Conservation (phyloP, 2,329 filamentous ascomycete species). For the Phyllosticta capitalensis region DNA sequence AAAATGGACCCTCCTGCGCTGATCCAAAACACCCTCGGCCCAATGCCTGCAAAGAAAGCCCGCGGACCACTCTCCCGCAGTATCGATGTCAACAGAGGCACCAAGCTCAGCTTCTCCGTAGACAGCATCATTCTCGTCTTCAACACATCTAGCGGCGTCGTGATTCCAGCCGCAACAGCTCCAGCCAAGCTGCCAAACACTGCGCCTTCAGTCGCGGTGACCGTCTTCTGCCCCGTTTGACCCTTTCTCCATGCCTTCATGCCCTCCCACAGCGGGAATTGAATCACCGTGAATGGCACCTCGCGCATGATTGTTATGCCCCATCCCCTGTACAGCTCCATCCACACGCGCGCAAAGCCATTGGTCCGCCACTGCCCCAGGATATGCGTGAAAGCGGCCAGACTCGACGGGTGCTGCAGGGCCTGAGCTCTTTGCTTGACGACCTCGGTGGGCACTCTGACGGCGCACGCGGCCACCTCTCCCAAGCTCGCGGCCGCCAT, state of each 20-base stretch:
- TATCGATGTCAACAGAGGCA: constrained; percentile 54
- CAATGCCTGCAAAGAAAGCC: constrained; percentile 67
- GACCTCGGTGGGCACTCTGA: constrained; percentile 91
- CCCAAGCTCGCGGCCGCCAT: constrained; percentile 80
- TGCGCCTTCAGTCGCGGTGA: constrained; percentile 70
- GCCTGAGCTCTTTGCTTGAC: constrained; percentile 96
- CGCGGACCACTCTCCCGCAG: constrained; percentile 52
- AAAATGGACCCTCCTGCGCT: constrained; percentile 91
- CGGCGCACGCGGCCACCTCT: constrained; percentile 83
- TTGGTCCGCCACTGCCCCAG: constrained; percentile 32
- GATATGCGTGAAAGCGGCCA: constrained; percentile 61
- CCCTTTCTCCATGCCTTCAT: constrained; percentile 62
- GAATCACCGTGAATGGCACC: constrained; percentile 93
- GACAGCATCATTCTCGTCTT: constrained; percentile 96
- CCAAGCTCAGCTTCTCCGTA: constrained; percentile 52
- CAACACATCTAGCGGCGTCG: constrained; percentile 88
- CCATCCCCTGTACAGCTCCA: constrained; percentile 86
- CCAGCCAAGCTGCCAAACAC: constrained; percentile 77
- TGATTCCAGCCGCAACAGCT: constrained; percentile 74
- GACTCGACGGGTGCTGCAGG: constrained; percentile 62
- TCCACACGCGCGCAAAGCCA: constrained; percentile 52
- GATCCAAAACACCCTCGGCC: constrained; percentile 87
- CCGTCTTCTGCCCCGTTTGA: constrained; percentile 33
- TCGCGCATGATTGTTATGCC: constrained; percentile 88
- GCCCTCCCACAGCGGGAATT: constrained; percentile 94